phyloP scores from a whole-genome alignment of 495 filamentous ascomycete species.

The Xylaria longipes region DNA sequence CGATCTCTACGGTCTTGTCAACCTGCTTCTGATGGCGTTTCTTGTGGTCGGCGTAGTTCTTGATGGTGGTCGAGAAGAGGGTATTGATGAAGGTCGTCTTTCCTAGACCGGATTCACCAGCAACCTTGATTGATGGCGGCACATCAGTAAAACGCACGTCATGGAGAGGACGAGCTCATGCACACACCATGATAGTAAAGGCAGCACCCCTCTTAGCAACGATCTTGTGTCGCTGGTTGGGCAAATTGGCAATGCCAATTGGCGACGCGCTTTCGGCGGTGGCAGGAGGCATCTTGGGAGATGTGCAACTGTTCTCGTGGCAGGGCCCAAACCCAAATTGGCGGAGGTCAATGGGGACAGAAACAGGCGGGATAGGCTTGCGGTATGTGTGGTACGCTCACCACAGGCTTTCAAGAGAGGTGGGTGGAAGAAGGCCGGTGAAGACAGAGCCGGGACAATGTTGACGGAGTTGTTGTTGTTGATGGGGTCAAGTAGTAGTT shows the following conservation, averaged over 20 bases:
- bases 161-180: not conserved
- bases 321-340: not conserved
- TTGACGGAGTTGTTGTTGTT: slow-evolving; percentile 19
- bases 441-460: not conserved
- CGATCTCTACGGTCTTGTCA: slow-evolving; percentile 99
- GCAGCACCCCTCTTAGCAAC: slow-evolving; percentile 98
- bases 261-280: slow-evolving; percentile 86
- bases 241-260: slow-evolving; percentile 99
- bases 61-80: slow-evolving; percentile 98
- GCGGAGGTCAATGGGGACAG: not conserved
- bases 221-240: slow-evolving; percentile 99
- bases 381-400: not conserved
- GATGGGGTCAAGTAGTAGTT: slow-evolving; percentile 22
- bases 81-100: slow-evolving; percentile 99
- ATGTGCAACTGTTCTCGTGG: slow-evolving; percentile 26
- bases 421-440: slow-evolving; percentile 12
- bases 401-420: slow-evolving; percentile 13
- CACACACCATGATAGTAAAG: slow-evolving; percentile 95
- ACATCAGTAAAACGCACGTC: slow-evolving; percentile 42
- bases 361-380: not conserved
- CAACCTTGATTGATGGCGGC: slow-evolving; percentile 65
- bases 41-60: slow-evolving; percentile 99
- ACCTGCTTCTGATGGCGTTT: slow-evolving; percentile 98
- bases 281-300: slow-evolving; percentile 70
- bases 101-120: slow-evolving; percentile 96